phyloP scores from a whole-genome alignment of 75 land plant genomes.

The Pinus taeda region DNA sequence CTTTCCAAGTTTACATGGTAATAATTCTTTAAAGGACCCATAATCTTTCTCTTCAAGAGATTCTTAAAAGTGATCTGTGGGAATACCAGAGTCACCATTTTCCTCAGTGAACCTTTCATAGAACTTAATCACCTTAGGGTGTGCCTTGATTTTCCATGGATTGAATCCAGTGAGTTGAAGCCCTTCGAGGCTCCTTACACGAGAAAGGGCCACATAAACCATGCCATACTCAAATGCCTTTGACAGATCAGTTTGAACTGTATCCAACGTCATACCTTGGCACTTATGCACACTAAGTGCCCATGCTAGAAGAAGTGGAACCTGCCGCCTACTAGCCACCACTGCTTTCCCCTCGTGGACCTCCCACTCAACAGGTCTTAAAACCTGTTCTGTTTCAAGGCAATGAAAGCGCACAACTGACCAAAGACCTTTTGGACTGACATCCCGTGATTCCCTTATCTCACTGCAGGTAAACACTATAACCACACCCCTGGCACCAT shows the following conservation, averaged over 20 bases:
- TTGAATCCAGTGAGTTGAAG: slow-evolving; percentile 56
- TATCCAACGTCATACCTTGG: slow-evolving; percentile 74
- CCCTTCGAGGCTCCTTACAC: slow-evolving; percentile 66
- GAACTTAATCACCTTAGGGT: slow-evolving; percentile 59
- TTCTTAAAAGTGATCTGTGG: neutral
- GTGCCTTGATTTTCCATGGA: slow-evolving; percentile 52
- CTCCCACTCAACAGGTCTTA: slow-evolving; percentile 52
- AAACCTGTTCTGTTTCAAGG: slow-evolving; percentile 23
- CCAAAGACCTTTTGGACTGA: slow-evolving; percentile 23
- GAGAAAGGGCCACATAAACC: slow-evolving; percentile 82
- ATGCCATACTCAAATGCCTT: slow-evolving; percentile 65
- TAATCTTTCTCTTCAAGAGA: neutral
- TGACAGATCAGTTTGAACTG: slow-evolving; percentile 58
- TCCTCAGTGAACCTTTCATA: slow-evolving; percentile 16
- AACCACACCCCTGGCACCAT: slow-evolving; percentile 63
- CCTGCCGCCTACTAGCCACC: slow-evolving; percentile 46
- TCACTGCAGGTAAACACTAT: slow-evolving; percentile 24
- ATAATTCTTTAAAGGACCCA: neutral
- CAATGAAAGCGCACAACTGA: slow-evolving; percentile 60
- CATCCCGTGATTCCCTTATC: neutral
- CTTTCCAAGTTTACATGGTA: neutral
- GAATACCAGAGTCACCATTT: no score
- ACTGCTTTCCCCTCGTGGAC: slow-evolving; percentile 45
- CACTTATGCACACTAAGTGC: slow-evolving; percentile 83
- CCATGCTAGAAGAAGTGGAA: slow-evolving; percentile 72